Evolutionary conservation across 495 filamentous ascomycete species (phyloP).

Genomic region (Penicillium argentinense): DNA sequence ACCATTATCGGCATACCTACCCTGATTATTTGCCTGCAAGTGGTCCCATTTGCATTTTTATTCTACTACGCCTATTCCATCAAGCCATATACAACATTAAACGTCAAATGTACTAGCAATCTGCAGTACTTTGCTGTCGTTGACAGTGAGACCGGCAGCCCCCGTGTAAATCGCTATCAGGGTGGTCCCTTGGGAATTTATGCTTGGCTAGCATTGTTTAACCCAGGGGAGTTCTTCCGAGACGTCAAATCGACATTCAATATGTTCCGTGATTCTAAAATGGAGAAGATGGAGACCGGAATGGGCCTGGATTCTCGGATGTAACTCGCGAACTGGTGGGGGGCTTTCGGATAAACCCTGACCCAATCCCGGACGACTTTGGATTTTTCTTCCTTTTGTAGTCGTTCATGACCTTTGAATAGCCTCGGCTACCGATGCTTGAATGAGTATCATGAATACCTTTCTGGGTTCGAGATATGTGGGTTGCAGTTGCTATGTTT

Average conservation of each 20-base stretch:
- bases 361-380: no score
- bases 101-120: background rate
- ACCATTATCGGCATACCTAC: slow-evolving; percentile 31
- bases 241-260: slow-evolving; percentile 4
- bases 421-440: no score
- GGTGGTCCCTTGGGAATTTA: slow-evolving; percentile 14
- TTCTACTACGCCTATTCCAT: slow-evolving; percentile 31
- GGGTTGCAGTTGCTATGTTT: no score
- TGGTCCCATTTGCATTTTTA: slow-evolving; percentile 34
- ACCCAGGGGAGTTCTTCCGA: slow-evolving; percentile 7
- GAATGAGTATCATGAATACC: no score
- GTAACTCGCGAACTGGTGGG: no score
- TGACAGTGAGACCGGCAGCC: background rate
- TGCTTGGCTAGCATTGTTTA: slow-evolving; percentile 13
- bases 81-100: slow-evolving; percentile 16
- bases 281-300: background rate
- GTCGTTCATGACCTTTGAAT: no score
- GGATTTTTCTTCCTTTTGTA: no score
- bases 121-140: slow-evolving; percentile 6
- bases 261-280: slow-evolving; percentile 1
- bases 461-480: no score
- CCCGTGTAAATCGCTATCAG: slow-evolving; percentile 6
- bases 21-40: slow-evolving; percentile 35
- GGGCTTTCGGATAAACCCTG: no score
- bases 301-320: no score